Conservation (phyloP, 257 asterid species). For the Hygrophila difformis region DNA sequence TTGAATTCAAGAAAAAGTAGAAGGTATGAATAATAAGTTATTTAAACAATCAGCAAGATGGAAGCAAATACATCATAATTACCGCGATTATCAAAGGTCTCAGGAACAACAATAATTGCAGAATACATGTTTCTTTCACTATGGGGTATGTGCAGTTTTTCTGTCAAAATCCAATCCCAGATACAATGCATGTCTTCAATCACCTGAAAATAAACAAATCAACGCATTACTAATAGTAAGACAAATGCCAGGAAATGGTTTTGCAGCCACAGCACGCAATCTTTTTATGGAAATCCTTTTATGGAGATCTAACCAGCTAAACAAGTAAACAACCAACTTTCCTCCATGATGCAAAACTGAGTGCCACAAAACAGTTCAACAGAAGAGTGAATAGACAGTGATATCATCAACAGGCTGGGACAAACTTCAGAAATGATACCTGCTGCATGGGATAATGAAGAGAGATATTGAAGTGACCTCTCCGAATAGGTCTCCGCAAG, state of each 20-base stretch:
- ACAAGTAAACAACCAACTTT: constrained; percentile 5
- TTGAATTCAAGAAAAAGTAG: not conserved
- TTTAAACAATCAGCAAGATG: constrained; percentile 3
- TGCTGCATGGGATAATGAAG: constrained; percentile 80
- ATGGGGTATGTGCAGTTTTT: constrained; percentile 57
- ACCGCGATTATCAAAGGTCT: constrained; percentile 92
- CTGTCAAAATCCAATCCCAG: constrained; percentile 89
- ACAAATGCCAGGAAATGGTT: constrained; percentile 6
- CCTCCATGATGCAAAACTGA: constrained; percentile 10
- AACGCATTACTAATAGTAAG: constrained; percentile 1
- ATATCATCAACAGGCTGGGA: constrained; percentile 1
- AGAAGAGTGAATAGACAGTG: too few species aligned
- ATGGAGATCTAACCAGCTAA: too few species aligned
- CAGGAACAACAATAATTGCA: constrained; percentile 85
- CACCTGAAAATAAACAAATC: constrained; percentile 37
- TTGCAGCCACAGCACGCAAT: not conserved
- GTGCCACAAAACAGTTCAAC: constrained; percentile 3
- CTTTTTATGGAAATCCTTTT: not conserved
- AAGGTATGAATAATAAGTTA: not conserved
- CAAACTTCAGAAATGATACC: constrained; percentile 32
- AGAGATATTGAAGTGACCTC: constrained; percentile 94
- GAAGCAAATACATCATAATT: constrained; percentile 17
- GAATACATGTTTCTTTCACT: constrained; percentile 64
- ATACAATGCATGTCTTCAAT: constrained; percentile 82
- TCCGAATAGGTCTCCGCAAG: constrained; percentile 89